phyloP scores from a whole-genome alignment of 371 early-diverging fungal species.

The Mucor racemosus region DNA sequence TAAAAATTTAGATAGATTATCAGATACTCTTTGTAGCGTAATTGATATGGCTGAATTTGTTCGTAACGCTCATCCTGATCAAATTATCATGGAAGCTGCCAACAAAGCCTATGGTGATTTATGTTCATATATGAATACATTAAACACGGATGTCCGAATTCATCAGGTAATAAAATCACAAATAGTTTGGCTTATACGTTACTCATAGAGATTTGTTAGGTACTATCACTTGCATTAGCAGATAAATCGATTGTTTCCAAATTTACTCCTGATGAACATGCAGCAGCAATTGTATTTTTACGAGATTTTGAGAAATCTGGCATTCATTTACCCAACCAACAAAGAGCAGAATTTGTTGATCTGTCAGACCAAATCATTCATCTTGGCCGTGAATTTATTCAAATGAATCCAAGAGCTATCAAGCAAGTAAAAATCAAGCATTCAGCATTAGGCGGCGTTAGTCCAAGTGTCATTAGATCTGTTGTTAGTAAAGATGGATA shows the following conservation, averaged over 20 bases:
- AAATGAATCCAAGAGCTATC: conserved; percentile 51
- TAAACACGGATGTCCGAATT: conserved; percentile 89
- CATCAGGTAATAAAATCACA: conserved; percentile 61
- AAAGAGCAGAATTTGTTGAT: conserved; percentile 76
- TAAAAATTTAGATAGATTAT: conserved; percentile 86
- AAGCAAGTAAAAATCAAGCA: conserved; percentile 30
- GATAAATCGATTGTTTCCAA: conserved; percentile 55
- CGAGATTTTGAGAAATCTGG: conserved; percentile 95
- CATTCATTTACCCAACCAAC: conserved; percentile 76
- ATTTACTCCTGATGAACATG: conserved; percentile 73
- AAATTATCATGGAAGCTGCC: conserved; percentile 72
- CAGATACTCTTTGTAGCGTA: conserved; percentile 87
- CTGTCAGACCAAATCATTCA: conserved; percentile 84
- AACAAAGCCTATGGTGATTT: conserved; percentile 78
- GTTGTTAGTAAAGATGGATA: conserved; percentile 31
- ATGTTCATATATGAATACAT: conserved; percentile 85
- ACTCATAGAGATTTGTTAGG: conserved; percentile 35
- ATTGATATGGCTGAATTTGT: conserved; percentile 94
- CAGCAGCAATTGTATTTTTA: conserved; percentile 83
- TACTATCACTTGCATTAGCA: conserved; percentile 67
- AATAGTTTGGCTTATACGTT: neutral
- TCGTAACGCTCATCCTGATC: conserved; percentile 89
- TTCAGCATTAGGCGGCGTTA: conserved; percentile 30
- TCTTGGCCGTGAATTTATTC: conserved; percentile 77
- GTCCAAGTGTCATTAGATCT: conserved; percentile 22